Percentiles rank a stretch among this genome's conserved stretches.
These are phyloP conservation scores for Lachancea sp. DNA, from an alignment of 805 yeast genomes.

Conservation along the genomic window DNA sequence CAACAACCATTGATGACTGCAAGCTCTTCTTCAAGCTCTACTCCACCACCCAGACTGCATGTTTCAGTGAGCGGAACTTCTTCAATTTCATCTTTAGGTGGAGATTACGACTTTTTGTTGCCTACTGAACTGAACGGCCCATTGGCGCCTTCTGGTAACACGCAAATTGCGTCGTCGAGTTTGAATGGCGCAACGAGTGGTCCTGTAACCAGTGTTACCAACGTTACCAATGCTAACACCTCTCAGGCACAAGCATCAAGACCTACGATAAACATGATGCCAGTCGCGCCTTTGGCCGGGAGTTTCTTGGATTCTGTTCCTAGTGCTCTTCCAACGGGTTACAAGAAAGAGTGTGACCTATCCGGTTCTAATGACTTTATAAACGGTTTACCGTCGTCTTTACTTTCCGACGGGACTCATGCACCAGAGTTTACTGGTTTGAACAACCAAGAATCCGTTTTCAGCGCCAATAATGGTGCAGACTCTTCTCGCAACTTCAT, in stretches of 20 bases:
- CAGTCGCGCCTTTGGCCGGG: background rate
- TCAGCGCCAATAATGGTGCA: slow-evolving; percentile 6
- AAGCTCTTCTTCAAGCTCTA: slow-evolving; percentile 11
- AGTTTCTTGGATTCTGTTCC: slow-evolving; percentile 5
- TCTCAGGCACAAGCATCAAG: background rate
- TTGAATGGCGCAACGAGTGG: background rate
- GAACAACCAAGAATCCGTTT: background rate
- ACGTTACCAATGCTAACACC: background rate
- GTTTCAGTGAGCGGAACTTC: slow-evolving; percentile 17
- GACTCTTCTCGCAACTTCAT: slow-evolving; percentile 10
- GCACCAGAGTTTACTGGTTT: slow-evolving; percentile 2
- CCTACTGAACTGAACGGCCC: slow-evolving; percentile 15
- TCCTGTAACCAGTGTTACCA: background rate
- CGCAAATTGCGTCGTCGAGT: background rate
- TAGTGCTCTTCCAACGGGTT: slow-evolving; percentile 1
- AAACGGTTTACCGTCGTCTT: slow-evolving; percentile 8
- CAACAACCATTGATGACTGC: slow-evolving; percentile 8
- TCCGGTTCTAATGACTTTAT: slow-evolving; percentile 5
- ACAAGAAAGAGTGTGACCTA: background rate
- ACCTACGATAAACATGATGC: background rate
- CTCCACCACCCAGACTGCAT: slow-evolving; percentile 20
- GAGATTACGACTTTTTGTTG: slow-evolving; percentile 13
- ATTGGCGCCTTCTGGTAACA: background rate
- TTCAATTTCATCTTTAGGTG: slow-evolving; percentile 13
- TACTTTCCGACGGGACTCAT: slow-evolving; percentile 2